Conservation (phyloP, 1,284 basidiomycete genomes). For the Puccinia coronata region DNA sequence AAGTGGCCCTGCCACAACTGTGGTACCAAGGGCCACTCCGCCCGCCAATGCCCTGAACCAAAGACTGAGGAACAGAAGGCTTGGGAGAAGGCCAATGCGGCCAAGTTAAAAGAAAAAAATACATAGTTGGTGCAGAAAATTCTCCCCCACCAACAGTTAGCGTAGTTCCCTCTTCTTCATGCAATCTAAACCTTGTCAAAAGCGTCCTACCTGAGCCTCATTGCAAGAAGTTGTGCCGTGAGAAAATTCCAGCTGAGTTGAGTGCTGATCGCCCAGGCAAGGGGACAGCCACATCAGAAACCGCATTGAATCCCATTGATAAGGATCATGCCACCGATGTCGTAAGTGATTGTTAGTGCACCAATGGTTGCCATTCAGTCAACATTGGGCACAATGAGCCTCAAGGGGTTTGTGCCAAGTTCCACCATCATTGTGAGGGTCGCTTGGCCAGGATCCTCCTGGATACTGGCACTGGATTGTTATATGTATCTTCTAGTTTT, state of each 20-base stretch:
- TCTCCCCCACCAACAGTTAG: conserved; percentile 13
- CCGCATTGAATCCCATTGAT: not conserved
- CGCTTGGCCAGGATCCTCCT: too few relatives aligned
- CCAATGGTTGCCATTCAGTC: not conserved
- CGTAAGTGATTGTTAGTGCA: not conserved
- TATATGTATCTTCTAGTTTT: conserved; percentile 18
- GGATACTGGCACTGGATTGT: not conserved
- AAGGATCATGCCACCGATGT: not conserved
- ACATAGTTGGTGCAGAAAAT: conserved; percentile 13
- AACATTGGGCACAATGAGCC: conserved; percentile 2
- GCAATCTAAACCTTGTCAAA: not conserved
- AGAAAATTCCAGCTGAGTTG: not conserved
- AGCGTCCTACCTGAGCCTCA: not conserved
- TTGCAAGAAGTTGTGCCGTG: not conserved
- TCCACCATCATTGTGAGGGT: not conserved
- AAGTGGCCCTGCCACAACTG: too few relatives aligned
- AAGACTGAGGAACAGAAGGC: not conserved
- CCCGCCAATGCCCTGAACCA: too few relatives aligned
- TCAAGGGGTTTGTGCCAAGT: not conserved
- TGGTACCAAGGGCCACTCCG: too few relatives aligned
- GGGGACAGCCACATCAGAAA: conserved; percentile 9
- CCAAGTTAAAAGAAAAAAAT: not conserved
- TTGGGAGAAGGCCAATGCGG: not conserved
- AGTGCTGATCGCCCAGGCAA: not conserved
- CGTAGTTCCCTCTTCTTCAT: not conserved